These are phyloP conservation scores for Pyrrhoderma lamaoense DNA, from an alignment of 1,284 basidiomycete genomes.

Conservation along the genomic window DNA sequence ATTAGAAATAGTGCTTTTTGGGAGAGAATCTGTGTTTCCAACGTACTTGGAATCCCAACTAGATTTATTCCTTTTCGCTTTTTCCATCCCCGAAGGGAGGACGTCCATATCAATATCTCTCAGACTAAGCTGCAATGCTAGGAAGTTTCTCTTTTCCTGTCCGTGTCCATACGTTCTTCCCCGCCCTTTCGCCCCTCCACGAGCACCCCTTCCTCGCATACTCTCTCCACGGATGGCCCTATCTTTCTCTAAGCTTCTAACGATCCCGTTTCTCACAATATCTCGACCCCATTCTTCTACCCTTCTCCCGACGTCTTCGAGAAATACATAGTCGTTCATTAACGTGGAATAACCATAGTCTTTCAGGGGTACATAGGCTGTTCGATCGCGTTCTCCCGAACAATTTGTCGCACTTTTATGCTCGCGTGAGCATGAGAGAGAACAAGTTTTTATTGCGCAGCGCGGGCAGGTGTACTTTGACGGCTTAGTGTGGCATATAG, in stretches of 20 bases:
- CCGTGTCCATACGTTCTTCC: conserved; percentile 20
- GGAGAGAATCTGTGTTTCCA: conserved; percentile 16
- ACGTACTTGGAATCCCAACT: conserved; percentile 74
- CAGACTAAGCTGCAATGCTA: conserved; percentile 59
- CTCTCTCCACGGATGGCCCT: conserved; percentile 21
- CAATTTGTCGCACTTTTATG: conserved; percentile 68
- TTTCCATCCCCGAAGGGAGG: conserved; percentile 78
- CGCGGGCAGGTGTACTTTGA: conserved; percentile 80
- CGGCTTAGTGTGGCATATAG: conserved; percentile 37
- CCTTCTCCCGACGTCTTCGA: conserved; percentile 73
- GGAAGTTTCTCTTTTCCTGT: conserved; percentile 49
- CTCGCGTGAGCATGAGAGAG: conserved; percentile 57
- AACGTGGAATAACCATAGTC: conserved; percentile 73
- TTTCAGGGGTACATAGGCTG: conserved; percentile 71
- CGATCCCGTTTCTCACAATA: conserved; percentile 47
- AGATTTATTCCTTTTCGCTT: conserved; percentile 68
- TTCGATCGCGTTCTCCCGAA: conserved; percentile 67
- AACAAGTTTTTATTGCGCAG: conserved; percentile 66
- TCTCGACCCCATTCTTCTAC: conserved; percentile 66
- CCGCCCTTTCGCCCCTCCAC: conserved; percentile 15
- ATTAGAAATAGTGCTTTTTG: conserved; percentile 10
- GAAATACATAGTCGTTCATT: conserved; percentile 79
- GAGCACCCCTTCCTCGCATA: conserved; percentile 9
- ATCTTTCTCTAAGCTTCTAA: conserved; percentile 22
- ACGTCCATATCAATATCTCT: conserved; percentile 68